Evolutionary conservation across 1,139 yeast species (phyloP), one percentile per base, ranked within the genome.

Genomic region (Wickerhamiella pararugosa): DNA sequence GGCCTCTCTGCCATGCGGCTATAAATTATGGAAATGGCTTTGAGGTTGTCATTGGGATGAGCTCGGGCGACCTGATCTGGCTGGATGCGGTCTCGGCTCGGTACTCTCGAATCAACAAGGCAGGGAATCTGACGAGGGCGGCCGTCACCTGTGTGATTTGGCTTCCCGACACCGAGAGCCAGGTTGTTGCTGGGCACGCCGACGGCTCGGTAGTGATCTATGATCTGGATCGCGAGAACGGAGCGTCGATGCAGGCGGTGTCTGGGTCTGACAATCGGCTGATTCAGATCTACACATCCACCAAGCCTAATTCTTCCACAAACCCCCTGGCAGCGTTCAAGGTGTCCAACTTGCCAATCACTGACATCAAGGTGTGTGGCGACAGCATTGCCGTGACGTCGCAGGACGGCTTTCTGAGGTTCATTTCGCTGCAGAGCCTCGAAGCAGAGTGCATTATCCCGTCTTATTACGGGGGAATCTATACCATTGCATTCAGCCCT

Each of bases 401-500:
- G 5, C 79, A 74, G 49, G 87, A 79, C 55, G 93, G 90, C 1
- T 70, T 71, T 48, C 62, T 78, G 10, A 62, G 80, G 39, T 53
- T 80, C 28, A 60, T 81, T 36, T 80, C 79, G 54, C 56, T 76
- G 5, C 61, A 59, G 26, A 60, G 60, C 8, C 75, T 74, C 46
- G 51, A 47, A 31, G 53, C 79, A 4, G 64, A 75, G 1, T 92
- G 79, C 53, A 63, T 78, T 1, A 58, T 76, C 36, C 75, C 83
- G 5, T 71, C 80, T 39, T 79, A 76, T 53, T 82, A 76, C 54
- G 83, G 79, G 34, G 86, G 87, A 0, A 61, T 79, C 10, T 59
- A 72, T 32, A 70, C 73, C 48, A 58, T 73, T 10, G 65, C 69
- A 36, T 74, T 80, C 56, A 75, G 86, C 0, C 74, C 73, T 0